Conservation (phyloP, 2,329 filamentous ascomycete genomes). For the Stachybotrys elegans region DNA sequence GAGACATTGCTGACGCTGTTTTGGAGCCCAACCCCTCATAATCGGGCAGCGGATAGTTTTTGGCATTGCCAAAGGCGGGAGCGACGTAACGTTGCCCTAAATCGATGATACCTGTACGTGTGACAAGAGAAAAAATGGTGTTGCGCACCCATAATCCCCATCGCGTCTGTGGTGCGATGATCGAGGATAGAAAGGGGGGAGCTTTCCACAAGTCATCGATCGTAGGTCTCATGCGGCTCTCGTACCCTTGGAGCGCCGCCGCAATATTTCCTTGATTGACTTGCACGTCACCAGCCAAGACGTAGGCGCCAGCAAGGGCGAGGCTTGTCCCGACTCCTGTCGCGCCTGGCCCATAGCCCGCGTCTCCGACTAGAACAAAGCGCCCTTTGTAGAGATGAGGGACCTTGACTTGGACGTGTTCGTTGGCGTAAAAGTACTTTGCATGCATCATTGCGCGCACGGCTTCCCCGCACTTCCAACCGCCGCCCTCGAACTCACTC, state of each 20-base stretch:
- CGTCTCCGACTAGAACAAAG: slow-evolving; percentile 45
- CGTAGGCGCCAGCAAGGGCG: slow-evolving; percentile 42
- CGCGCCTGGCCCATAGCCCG: slow-evolving; percentile 38
- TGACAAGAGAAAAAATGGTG: slow-evolving; percentile 30
- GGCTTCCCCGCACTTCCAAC: slow-evolving; percentile 37
- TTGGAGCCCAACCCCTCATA: too few relatives aligned
- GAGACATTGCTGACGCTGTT: too few relatives aligned
- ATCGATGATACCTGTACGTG: slow-evolving; percentile 27
- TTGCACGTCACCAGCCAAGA: slow-evolving; percentile 42
- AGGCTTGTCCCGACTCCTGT: slow-evolving; percentile 43
- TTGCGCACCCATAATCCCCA: slow-evolving; percentile 42
- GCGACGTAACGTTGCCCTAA: slow-evolving; percentile 21
- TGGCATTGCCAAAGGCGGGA: slow-evolving; percentile 10
- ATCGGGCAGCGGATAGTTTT: slow-evolving; percentile 28
- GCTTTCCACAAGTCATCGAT: slow-evolving; percentile 29
- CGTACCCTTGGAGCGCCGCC: slow-evolving; percentile 32
- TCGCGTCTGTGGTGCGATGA: slow-evolving; percentile 38
- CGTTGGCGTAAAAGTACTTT: slow-evolving; percentile 41
- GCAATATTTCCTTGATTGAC: slow-evolving; percentile 17
- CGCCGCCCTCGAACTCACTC: slow-evolving; percentile 34
- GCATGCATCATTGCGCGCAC: slow-evolving; percentile 26
- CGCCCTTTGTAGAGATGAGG: slow-evolving; percentile 30
- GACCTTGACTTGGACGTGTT: slow-evolving; percentile 38
- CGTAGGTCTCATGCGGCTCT: slow-evolving; percentile 33
- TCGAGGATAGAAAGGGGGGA: slow-evolving; percentile 22